Base-by-base conservation (phyloP, 305 asterid species). In the Andrographis paniculata region DNA sequence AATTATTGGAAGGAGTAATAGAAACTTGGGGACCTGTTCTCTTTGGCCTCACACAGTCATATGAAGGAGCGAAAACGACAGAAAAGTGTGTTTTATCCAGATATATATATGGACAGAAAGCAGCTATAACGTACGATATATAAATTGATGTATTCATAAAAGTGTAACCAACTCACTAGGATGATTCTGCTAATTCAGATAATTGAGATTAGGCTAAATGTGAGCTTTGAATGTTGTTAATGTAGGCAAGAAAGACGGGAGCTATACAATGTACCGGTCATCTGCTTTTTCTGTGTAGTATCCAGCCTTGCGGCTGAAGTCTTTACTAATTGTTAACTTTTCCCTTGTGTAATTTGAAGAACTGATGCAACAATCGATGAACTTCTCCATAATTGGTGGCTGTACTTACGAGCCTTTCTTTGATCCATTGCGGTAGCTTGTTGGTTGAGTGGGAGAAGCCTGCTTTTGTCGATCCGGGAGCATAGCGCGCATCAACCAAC, bases 371-470 rank as follows among this genome's bases (percentile, higher is more conserved):
- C 73, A 71, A 49, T 54, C 61, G 80, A 38, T 91, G 99, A 61
- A 83, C 76, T 70, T 72, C 83, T 20, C 99, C 99, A 43, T 83
- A 91, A 44, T 67, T 86, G 52, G 57, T 43, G 18, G 80, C 64
- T 45, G 62, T 52, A 37, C 79, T 56, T 61, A 80, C 66, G 43
- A 87, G 78, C 37, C 62, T 68, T 53, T 60, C 67, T 64, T 71
- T 87, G 50, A 91, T 91, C 99, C 99, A 91, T 48, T 64, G 79
- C 0, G 96, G 95, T 17, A 91, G 87, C 76, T 91, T 91, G 62
- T 67, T 67, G 41, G 80, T 75, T 39, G 88, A 55, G 45, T 83
- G 91, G 27, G 87, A 58, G 35, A 58, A 59, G 74, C 64, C 70
- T 52, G 58, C 58, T 63, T 72, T 72, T 13, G 65, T 69, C 4